These are phyloP conservation scores for Tieghemostelium lacteum DNA, from an alignment of 78 protist species.

Conservation along the genomic window DNA sequence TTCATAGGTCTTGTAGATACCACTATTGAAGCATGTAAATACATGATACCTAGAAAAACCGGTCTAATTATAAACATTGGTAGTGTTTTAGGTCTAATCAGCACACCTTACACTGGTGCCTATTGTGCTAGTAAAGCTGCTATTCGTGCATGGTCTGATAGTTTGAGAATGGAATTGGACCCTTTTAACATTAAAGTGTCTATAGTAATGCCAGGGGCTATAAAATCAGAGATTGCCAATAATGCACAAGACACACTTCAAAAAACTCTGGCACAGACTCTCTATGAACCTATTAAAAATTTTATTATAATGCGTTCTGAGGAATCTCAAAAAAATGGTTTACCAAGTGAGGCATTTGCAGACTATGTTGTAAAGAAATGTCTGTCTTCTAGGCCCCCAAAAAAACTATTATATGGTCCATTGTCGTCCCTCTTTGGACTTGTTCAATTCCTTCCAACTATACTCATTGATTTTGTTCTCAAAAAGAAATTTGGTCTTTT, in stretches of 20 bases:
- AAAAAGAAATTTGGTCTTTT: slow-evolving; percentile 34
- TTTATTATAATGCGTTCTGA: neutral
- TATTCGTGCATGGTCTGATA: slow-evolving; percentile 28
- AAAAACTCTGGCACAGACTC: neutral
- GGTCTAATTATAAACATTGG: slow-evolving; percentile 43
- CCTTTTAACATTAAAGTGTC: slow-evolving; percentile 42
- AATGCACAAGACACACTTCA: slow-evolving; percentile 7
- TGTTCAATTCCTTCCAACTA: neutral
- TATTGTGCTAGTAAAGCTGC: slow-evolving; percentile 69
- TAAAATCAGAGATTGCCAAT: slow-evolving; percentile 16
- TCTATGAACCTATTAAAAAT: neutral
- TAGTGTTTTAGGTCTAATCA: slow-evolving; percentile 1
- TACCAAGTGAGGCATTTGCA: neutral
- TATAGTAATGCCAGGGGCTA: slow-evolving; percentile 32
- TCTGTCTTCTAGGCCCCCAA: slow-evolving; percentile 3
- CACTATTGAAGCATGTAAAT: slow-evolving; percentile 10
- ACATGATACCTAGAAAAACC: slow-evolving; percentile 5
- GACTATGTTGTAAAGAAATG: neutral
- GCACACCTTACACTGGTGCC: slow-evolving; percentile 11
- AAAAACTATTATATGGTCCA: slow-evolving; percentile 1
- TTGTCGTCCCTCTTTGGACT: neutral
- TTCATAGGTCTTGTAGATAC: slow-evolving; percentile 12
- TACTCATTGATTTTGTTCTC: slow-evolving; percentile 15
- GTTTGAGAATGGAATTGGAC: slow-evolving; percentile 38
- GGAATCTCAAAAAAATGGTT: neutral